Evolutionary conservation across 2,329 filamentous ascomycete genomes (phyloP).

Genomic region (Apiospora sp.): DNA sequence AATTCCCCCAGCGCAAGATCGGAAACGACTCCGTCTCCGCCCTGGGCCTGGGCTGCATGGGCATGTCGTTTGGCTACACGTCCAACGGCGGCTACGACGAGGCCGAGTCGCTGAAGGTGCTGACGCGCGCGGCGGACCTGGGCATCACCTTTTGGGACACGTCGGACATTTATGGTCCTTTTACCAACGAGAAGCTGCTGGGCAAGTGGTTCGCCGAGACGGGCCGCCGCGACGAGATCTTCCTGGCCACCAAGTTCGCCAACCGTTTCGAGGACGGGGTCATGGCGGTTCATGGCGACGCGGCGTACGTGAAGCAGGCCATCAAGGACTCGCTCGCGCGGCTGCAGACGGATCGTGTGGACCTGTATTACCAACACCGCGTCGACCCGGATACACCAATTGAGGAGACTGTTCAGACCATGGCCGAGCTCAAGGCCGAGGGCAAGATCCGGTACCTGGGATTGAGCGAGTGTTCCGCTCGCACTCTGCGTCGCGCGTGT

Average conservation of each 20-base stretch:
- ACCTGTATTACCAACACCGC: slow-evolving; percentile 62
- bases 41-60: slow-evolving; percentile 58
- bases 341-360: slow-evolving; percentile 59
- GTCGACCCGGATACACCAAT: slow-evolving; percentile 53
- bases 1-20: slow-evolving; percentile 49
- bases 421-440: slow-evolving; percentile 55
- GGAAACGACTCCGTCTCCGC: slow-evolving; percentile 50
- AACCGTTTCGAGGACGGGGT: slow-evolving; percentile 39
- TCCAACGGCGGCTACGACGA: slow-evolving; percentile 40
- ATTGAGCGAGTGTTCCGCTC: slow-evolving; percentile 54
- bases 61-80: slow-evolving; percentile 44
- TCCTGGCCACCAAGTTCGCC: slow-evolving; percentile 62
- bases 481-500: slow-evolving; percentile 55
- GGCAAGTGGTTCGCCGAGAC: slow-evolving; percentile 52
- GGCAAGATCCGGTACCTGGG: slow-evolving; percentile 62
- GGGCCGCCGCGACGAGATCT: slow-evolving; percentile 55
- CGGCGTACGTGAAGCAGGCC: slow-evolving; percentile 39
- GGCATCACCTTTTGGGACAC: slow-evolving; percentile 42
- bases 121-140: slow-evolving; percentile 37
- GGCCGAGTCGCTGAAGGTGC: slow-evolving; percentile 37
- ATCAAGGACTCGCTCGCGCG: slow-evolving; percentile 49
- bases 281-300: slow-evolving; percentile 34
- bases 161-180: slow-evolving; percentile 44
- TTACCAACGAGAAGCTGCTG: slow-evolving; percentile 53
- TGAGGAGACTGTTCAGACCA: slow-evolving; percentile 56